These are phyloP conservation scores for Fusarium sp. DNA, from an alignment of 2,329 filamentous ascomycete genomes.

Conservation along the genomic window DNA sequence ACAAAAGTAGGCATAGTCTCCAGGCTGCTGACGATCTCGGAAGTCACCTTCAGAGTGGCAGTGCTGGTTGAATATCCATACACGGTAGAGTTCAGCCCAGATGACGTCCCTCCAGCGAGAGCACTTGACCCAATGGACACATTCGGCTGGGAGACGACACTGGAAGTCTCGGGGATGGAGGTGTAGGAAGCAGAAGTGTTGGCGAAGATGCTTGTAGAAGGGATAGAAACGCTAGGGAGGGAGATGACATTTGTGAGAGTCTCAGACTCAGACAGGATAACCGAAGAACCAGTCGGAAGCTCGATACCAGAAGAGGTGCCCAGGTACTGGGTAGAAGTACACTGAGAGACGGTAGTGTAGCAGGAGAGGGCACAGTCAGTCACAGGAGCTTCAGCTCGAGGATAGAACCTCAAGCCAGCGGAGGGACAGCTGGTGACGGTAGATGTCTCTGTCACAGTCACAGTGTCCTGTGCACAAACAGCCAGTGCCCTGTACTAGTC, in stretches of 20 bases:
- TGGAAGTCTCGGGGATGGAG: background rate
- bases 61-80: conserved; percentile 29
- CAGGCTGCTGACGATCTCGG: conserved; percentile 16
- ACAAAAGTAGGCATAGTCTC: conserved; percentile 36
- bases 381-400: background rate
- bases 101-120: conserved; percentile 15
- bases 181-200: conserved; percentile 8
- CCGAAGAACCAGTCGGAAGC: conserved; percentile 10
- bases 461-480: conserved; percentile 38
- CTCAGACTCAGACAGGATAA: background rate
- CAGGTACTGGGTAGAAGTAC: conserved; percentile 27
- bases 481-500: conserved; percentile 32
- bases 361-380: conserved; percentile 43
- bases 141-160: background rate
- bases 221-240: conserved; percentile 5
- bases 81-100: background rate
- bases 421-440: background rate
- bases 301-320: conserved; percentile 13
- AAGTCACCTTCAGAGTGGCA: background rate
- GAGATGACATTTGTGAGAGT: conserved; percentile 7
- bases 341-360: conserved; percentile 34
- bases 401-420: background rate
- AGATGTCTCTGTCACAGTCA: conserved; percentile 4
- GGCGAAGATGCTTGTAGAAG: conserved; percentile 1
- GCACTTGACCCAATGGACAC: conserved; percentile 15